These are phyloP conservation scores for Anisodus tanguticus DNA, from an alignment of 257 asterid genomes.

Conservation along the genomic window DNA sequence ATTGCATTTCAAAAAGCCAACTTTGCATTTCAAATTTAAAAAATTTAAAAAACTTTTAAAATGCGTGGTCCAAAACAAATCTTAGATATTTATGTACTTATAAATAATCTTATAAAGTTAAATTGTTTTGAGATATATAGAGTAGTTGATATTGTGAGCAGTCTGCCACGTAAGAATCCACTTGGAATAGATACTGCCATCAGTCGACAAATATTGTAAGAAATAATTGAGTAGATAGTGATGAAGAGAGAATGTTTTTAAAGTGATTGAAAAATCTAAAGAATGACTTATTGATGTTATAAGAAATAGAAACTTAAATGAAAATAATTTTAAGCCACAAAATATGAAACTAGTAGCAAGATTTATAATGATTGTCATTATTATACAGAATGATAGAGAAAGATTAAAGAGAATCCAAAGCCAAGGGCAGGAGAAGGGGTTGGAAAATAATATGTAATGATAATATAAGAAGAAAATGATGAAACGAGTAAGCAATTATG, in stretches of 20 bases:
- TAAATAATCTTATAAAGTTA: too few relatives aligned
- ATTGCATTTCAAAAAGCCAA: not conserved
- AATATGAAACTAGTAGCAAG: slow-evolving; percentile 13
- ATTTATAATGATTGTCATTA: slow-evolving; percentile 22
- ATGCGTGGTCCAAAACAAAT: too few relatives aligned
- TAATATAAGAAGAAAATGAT: not conserved
- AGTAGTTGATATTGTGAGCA: not conserved
- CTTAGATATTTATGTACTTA: too few relatives aligned
- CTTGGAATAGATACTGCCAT: not conserved
- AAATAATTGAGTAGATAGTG: not conserved
- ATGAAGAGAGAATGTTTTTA: not conserved
- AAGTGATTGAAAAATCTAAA: not conserved
- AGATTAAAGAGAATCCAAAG: slow-evolving; percentile 28
- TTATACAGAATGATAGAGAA: not conserved
- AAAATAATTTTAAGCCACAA: slow-evolving; percentile 4
- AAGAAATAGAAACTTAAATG: not conserved
- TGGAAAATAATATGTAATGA: not conserved
- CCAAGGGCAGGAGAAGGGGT: not conserved
- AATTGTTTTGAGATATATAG: too few relatives aligned
- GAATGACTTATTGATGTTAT: not conserved
- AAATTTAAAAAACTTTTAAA: too few relatives aligned
- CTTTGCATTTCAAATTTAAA: too few relatives aligned
- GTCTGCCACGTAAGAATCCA: slow-evolving; percentile 11
- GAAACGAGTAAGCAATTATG: not conserved
- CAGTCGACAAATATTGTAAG: slow-evolving; percentile 1